Evolutionary conservation across 495 filamentous ascomycete genomes (phyloP), one percentile per base, ranked within the genome.

Genomic region (Hypoxylon lenormandii): DNA sequence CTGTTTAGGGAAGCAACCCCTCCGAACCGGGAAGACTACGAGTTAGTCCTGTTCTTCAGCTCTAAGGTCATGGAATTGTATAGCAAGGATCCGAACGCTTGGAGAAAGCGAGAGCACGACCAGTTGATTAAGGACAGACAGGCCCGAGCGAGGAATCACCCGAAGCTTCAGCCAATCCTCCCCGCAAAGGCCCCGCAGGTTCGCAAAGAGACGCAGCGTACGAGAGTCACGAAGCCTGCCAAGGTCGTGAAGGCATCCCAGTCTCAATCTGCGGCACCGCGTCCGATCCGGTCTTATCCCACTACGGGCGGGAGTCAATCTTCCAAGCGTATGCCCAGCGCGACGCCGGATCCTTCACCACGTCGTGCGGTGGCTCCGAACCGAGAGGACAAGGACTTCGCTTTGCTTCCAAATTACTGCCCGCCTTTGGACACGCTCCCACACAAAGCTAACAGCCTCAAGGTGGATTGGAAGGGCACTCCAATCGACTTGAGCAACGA

Each of bases 401-500:
- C 86, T n/a, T 81, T 90, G 36, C 82, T 97, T 21, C 81, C 84
- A 28, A 90, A 98, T 77, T 91, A 83, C 76, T 90, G 88, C n/a
- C 94, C 94, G 42, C 87, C 92, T 8, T 71, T 89, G 52, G 77
- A 83, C 22, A 88, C 89, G 8, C 85, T 96, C 16, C 82, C 85
- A 21, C 30, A 8, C 42, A 81, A 82, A 60, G 58, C 78, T 23
- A 91, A 89, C 78, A 86, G 85, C 50, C 85, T 97, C 53, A 95
- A 94, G 80, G 90, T 90, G 12, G 92, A 94, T 62, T 97, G 92
- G 91, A 94, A 93, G 77, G 92, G 91, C 16, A 88, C 89, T 60
- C 85, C 90, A 49, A 84, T 95, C 64, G 90, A 97, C 75, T 85
- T 97, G 60, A 87, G 84, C 78, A 86, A 86, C 74, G 94, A 97